Conservation (phyloP, 2,329 filamentous ascomycete species). For the Alternaria sp. region DNA sequence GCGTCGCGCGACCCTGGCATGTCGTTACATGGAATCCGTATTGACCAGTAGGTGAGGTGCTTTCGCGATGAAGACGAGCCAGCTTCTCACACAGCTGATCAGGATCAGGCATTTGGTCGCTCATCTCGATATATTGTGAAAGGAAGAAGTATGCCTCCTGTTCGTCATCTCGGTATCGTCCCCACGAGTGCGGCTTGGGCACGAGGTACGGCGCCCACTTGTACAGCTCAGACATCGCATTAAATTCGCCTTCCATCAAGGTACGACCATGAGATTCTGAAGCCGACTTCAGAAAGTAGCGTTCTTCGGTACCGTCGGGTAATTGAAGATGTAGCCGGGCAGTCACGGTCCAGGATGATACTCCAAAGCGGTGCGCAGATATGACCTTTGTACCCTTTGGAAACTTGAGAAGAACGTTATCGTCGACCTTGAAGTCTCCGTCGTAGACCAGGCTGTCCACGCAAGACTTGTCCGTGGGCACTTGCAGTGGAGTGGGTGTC, state of each 20-base stretch:
- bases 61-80: background rate
- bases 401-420: background rate
- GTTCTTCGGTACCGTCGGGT: background rate
- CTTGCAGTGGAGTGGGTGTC: background rate
- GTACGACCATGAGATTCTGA: background rate
- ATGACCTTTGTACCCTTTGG: background rate
- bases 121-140: background rate
- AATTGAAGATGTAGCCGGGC: background rate
- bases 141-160: background rate
- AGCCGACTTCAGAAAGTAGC: background rate
- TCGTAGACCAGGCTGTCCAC: background rate
- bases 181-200: background rate
- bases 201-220: background rate
- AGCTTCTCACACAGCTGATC: background rate
- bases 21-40: background rate
- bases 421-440: background rate
- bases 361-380: background rate
- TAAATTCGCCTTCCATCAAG: background rate
- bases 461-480: background rate
- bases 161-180: background rate
- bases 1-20: background rate
- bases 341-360: background rate
- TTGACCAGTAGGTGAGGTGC: background rate
- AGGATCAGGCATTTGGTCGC: background rate
- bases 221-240: background rate